Evolutionary conservation across 441 rosid species (phyloP).

Genomic region (Iberis amara): DNA sequence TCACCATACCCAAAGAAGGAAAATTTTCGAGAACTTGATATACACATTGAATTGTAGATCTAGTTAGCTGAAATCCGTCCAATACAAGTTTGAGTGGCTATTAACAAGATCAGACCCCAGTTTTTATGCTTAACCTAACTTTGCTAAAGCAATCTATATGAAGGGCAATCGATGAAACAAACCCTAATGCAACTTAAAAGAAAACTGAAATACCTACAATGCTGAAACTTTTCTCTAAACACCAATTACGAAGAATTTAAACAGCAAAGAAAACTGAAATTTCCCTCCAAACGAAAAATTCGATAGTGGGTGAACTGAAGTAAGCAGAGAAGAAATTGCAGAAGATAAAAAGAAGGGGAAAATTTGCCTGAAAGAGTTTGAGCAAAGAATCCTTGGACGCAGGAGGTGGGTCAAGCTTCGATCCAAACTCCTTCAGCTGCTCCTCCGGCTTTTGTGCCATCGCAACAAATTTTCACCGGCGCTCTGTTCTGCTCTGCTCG

Average conservation of each 20-base stretch:
- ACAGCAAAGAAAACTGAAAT: not conserved
- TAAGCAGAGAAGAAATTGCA: not conserved
- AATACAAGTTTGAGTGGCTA: constrained; percentile 11
- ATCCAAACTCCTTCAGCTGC: constrained; percentile 82
- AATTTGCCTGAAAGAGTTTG: constrained; percentile 80
- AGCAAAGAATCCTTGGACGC: constrained; percentile 69
- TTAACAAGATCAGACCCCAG: constrained; percentile 5
- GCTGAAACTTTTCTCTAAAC: not conserved
- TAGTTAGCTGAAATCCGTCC: not conserved
- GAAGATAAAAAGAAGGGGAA: constrained; percentile 19
- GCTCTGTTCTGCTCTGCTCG: constrained; percentile 11
- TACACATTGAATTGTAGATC: too few relatives aligned
- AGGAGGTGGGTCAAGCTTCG: constrained; percentile 76
- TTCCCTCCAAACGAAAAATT: constrained; percentile 12
- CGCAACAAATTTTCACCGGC: too few relatives aligned
- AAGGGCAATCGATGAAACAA: constrained; percentile 11
- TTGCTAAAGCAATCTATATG: not conserved
- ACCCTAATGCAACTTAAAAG: constrained; percentile 33
- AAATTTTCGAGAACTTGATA: not conserved
- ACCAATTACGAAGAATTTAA: constrained; percentile 21
- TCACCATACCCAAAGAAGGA: not conserved
- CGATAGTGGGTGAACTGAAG: not conserved
- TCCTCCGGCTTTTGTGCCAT: constrained; percentile 63
- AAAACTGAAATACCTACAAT: constrained; percentile 1
- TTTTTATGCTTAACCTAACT: constrained; percentile 24